Conservation (phyloP, 257 asterid species). For the Solanum clarkiae region DNA sequence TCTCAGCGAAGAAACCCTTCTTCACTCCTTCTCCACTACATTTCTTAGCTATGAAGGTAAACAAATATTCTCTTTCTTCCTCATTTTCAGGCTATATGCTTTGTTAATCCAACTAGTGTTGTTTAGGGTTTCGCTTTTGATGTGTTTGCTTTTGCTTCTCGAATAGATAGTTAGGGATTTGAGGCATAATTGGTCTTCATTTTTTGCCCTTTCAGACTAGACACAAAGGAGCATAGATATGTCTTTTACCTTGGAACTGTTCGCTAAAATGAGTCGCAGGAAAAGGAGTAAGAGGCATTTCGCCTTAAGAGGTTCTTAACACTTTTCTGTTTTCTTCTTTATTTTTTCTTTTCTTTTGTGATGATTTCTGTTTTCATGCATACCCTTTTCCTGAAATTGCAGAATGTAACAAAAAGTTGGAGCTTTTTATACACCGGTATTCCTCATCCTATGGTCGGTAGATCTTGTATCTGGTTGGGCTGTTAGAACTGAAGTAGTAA, state of each 20-base stretch:
- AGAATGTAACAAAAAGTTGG: conserved; percentile 15
- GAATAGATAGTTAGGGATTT: too few relatives aligned
- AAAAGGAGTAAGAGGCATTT: conserved; percentile 17
- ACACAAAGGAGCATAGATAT: conserved; percentile 3
- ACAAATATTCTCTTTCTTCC: neutral
- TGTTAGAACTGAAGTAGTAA: neutral
- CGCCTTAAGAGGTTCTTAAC: conserved; percentile 20
- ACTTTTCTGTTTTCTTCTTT: neutral
- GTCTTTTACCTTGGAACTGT: neutral
- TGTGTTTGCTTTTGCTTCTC: neutral
- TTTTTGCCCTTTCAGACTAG: neutral
- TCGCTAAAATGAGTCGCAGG: conserved; percentile 26
- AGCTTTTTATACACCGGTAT: conserved; percentile 5
- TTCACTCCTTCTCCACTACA: neutral
- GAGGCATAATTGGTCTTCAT: neutral
- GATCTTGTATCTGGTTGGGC: conserved; percentile 3
- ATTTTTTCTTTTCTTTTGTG: neutral
- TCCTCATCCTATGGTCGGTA: neutral
- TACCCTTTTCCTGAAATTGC: conserved; percentile 8
- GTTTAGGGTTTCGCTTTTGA: neutral
- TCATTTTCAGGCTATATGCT: conserved; percentile 8
- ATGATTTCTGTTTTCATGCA: neutral
- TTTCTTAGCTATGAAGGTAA: conserved; percentile 15
- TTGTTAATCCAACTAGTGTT: neutral
- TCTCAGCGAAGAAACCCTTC: neutral